Conservation (phyloP, 495 filamentous ascomycete species). For the Tuber melanosporum region DNA sequence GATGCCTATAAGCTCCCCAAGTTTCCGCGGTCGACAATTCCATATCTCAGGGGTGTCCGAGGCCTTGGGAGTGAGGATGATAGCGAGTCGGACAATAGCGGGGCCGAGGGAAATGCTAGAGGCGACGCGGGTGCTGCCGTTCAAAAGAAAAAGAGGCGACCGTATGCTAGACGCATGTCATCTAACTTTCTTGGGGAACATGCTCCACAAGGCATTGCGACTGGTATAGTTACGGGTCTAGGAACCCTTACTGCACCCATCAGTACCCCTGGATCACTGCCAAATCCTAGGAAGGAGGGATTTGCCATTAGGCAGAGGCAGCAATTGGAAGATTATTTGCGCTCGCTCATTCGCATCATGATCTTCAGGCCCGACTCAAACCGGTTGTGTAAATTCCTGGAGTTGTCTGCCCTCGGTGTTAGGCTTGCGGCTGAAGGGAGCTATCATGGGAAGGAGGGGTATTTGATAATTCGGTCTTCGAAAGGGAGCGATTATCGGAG, state of each 20-base stretch:
- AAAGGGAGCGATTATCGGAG: slow-evolving; percentile 86
- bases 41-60: slow-evolving; percentile 75
- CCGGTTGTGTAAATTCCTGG: slow-evolving; percentile 89
- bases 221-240: slow-evolving; percentile 44
- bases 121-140: slow-evolving; percentile 46
- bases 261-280: slow-evolving; percentile 39
- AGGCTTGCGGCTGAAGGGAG: slow-evolving; percentile 89
- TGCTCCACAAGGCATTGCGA: slow-evolving; percentile 37
- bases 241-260: slow-evolving; percentile 47
- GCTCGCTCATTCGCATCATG: slow-evolving; percentile 85
- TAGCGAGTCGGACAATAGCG: slow-evolving; percentile 58
- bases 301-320: slow-evolving; percentile 68
- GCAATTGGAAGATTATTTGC: slow-evolving; percentile 86
- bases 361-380: slow-evolving; percentile 96
- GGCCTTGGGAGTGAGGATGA: slow-evolving; percentile 80
- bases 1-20: slow-evolving; percentile 61
- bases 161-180: slow-evolving; percentile 51
- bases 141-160: slow-evolving; percentile 61
- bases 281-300: slow-evolving; percentile 47
- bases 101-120: slow-evolving; percentile 49
- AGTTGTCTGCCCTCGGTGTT: slow-evolving; percentile 91
- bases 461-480: slow-evolving; percentile 79
- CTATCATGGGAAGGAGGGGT: slow-evolving; percentile 97
- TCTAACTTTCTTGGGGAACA: slow-evolving; percentile 44
- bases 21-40: slow-evolving; percentile 86